Base-by-base conservation (phyloP, 768 basidiomycete species). In the Gelatoporia subvermispora region DNA sequence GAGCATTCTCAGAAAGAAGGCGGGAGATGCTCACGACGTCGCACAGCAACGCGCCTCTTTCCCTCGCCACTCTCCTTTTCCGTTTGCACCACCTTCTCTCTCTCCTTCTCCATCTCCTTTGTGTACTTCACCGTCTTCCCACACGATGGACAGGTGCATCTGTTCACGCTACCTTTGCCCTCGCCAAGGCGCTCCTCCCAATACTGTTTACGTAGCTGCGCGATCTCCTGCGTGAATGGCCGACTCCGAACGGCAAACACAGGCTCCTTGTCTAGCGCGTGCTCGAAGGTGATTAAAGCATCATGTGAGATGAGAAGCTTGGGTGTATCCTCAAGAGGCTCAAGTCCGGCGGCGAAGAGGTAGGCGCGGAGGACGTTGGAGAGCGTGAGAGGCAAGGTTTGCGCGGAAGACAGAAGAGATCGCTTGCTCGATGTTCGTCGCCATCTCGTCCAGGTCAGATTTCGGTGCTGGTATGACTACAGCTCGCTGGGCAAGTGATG, bases 261-360 rank as follows among this genome's bases (percentile, higher is more conserved):
- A 15, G 48, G 48, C 41, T 49, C 41, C 41, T 49, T 49, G 41
- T 49, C 48, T 2, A 49, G 48, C 20, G 48, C 48, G 35, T 49
- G 48, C 22, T 49, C 48, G 41, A 49, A 49, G 11, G 48, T 41
- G 16, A 42, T 34, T n/a, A 49, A 7, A 2, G 48, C 48, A 3
- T 49, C 48, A 21, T 49, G 48, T 9, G 41, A 31, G 41, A 49
- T 41, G 40, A 22, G n/a, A 15, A 37, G 17, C n/a, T 42, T 31
- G 23, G n/a, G 15, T 7, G n/a, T 18, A n/a, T 41, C 41, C 28
- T 31, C 28, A 13, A 31, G 7, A 13, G 48, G 35, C 13, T 24
- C 36, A 7, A 43, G 34, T 21, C 48, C 48, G 17, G 38, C 16
- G 18, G 36, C 18, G 8, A 16, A 15, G 41, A 49, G 48, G 41